Evolutionary conservation across 352 stramenopile genomes (phyloP), one percentile per base, ranked within the genome.

Genomic region (Phytophthora melonis): DNA sequence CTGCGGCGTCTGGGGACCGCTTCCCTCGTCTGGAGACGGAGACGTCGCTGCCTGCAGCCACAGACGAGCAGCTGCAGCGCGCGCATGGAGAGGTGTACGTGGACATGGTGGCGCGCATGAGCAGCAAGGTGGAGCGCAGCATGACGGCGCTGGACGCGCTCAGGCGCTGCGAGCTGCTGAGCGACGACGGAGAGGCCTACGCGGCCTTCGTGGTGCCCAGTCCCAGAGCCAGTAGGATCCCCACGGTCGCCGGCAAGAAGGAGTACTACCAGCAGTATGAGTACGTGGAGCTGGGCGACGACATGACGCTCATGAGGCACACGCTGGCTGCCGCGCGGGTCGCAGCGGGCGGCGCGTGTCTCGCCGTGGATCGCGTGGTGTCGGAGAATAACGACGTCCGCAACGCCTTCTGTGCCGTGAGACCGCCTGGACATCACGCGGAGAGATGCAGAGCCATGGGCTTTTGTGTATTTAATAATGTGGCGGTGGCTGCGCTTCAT

Each of bases 381-480:
- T 57, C 43, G 3, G 19, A 58, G 8, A 71, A 65, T 3, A 30
- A 55, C n/a, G 19, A 47, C 0, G 21, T 56, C 36, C 27, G 67
- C 27, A 97, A 97, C 70, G 94, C 91, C 1, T 98, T 99, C 74
- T 97, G 93, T 58, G 84, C 95, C 6, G 94, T 91, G 19, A 77
- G 87, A 13, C 87, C 87, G 2, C 87, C 87, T 1, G 87, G 87
- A 10, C 83, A 93, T 54, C 86, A 93, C 49, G 83, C 86, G 1
- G 80, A 88, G 41, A 72, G 78, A 10, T 71, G 78, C 47, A 65
- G 73, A 5, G 74, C 82, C 0, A 89, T 90, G 81, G 80, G 95
- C 23, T 99, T 99, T 75, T 99, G 97, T 70, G 91, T 99, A 39
- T 98, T 99, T 67, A 99, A 99, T 66, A 99, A 98, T 66, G 91